A percentile compares a stretch with the other conserved stretches of the same genome.
These are phyloP conservation scores for Roridomyces roridus DNA, from an alignment of 768 basidiomycete genomes.

Conservation along the genomic window DNA sequence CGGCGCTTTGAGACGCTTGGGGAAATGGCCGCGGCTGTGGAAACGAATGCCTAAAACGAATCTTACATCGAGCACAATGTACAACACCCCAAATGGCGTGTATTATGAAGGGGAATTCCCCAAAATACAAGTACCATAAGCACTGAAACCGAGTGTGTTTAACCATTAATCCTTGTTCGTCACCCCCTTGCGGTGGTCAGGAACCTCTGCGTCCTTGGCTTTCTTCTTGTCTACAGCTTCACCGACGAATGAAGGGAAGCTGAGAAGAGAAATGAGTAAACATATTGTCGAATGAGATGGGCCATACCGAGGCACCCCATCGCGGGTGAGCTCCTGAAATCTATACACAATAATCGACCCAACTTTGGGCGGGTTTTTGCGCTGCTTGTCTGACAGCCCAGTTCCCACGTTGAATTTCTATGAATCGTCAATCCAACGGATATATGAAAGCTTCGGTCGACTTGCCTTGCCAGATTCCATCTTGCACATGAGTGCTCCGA, in stretches of 20 bases:
- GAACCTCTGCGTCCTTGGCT: conserved; percentile 63
- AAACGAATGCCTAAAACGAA: too few species aligned
- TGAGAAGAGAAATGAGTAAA: conserved; percentile 22
- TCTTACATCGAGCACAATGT: too few species aligned
- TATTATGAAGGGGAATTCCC: conserved; percentile 17
- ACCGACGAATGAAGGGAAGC: conserved; percentile 62
- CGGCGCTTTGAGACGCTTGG: conserved; percentile 67
- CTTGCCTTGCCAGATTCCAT: conserved; percentile 67
- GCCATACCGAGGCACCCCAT: conserved; percentile 59
- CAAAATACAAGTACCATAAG: background rate
- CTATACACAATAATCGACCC: conserved; percentile 63
- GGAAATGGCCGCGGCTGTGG: conserved; percentile 65
- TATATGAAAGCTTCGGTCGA: background rate
- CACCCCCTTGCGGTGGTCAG: conserved; percentile 40
- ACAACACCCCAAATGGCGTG: conserved; percentile 40
- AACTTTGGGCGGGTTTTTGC: conserved; percentile 58
- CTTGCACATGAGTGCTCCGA: conserved; percentile 58
- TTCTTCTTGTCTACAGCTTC: conserved; percentile 57
- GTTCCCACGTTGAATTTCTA: conserved; percentile 64
- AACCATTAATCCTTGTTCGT: conserved; percentile 15
- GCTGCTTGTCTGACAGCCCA: conserved; percentile 59
- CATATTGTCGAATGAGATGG: background rate
- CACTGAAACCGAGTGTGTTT: background rate
- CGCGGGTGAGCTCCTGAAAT: conserved; percentile 64
- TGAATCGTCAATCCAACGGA: background rate